Evolutionary conservation across 2,329 filamentous ascomycete genomes (phyloP).

Genomic region (Diplocarpon rosae): DNA sequence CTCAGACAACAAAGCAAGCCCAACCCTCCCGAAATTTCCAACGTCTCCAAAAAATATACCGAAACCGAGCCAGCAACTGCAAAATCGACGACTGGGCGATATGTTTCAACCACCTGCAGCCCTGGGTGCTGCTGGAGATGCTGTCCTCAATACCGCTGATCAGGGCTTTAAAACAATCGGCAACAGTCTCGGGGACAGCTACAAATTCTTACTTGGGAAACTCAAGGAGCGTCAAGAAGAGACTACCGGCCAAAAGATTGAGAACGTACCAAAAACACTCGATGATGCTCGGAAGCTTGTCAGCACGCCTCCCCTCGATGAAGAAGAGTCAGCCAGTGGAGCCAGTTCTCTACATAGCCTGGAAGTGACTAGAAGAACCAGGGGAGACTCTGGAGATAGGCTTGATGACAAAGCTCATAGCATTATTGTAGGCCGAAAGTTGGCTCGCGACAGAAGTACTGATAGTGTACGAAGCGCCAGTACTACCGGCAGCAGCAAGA

Average conservation of each 20-base stretch:
- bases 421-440: slow-evolving; percentile 56
- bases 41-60: slow-evolving; percentile 23
- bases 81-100: slow-evolving; percentile 71
- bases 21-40: slow-evolving; percentile 27
- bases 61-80: slow-evolving; percentile 31
- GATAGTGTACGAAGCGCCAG: slow-evolving; percentile 57
- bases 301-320: slow-evolving; percentile 49
- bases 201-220: slow-evolving; percentile 85
- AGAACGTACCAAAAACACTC: slow-evolving; percentile 70
- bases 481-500: slow-evolving; percentile 40
- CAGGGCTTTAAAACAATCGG: slow-evolving; percentile 88
- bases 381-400: slow-evolving; percentile 27
- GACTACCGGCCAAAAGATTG: slow-evolving; percentile 34
- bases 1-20: slow-evolving; percentile 19
- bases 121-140: slow-evolving; percentile 72
- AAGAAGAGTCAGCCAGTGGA: slow-evolving; percentile 33
- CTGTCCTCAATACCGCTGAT: slow-evolving; percentile 78
- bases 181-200: slow-evolving; percentile 80
- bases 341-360: slow-evolving; percentile 39
- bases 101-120: slow-evolving; percentile 77
- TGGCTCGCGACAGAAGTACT: slow-evolving; percentile 57
- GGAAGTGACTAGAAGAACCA: slow-evolving; percentile 21
- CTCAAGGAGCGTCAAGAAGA: slow-evolving; percentile 58
- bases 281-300: slow-evolving; percentile 89
- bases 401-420: slow-evolving; percentile 57